A percentile compares a stretch with the other conserved stretches of the same genome.
These are phyloP conservation scores for Epichloe bromicola DNA, from an alignment of 2,329 filamentous ascomycete genomes.

Conservation along the genomic window DNA sequence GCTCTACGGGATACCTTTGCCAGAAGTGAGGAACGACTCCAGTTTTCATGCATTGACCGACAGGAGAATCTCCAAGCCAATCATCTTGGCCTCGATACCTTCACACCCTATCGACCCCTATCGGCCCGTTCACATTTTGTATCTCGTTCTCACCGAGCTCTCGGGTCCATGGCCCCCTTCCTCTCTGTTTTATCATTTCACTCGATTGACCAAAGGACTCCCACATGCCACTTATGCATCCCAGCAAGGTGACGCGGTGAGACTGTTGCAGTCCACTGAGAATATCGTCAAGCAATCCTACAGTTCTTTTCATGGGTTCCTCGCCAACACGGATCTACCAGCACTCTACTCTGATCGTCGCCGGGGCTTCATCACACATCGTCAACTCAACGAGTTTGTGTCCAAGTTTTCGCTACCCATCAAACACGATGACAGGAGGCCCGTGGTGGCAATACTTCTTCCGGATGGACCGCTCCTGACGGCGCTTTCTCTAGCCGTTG, in stretches of 20 bases:
- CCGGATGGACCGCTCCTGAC: conserved; percentile 10
- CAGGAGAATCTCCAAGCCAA: not conserved
- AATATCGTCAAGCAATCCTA: conserved; percentile 2
- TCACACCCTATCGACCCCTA: not conserved
- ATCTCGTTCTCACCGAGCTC: conserved; percentile 4
- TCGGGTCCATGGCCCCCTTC: conserved; percentile 2
- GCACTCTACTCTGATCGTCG: not conserved
- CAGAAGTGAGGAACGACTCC: not conserved
- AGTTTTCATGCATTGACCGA: not conserved
- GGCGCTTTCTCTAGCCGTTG: conserved; percentile 10
- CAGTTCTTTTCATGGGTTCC: not conserved
- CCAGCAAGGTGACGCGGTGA: conserved; percentile 1
- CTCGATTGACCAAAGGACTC: not conserved
- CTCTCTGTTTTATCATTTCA: conserved; percentile 2
- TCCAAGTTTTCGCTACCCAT: not conserved
- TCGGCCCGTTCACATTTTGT: conserved; percentile 4
- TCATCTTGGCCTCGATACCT: conserved; percentile 4
- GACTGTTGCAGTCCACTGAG: conserved; percentile 3
- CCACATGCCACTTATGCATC: not conserved
- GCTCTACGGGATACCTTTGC: not conserved
- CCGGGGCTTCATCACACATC: not conserved
- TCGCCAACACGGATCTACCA: not conserved
- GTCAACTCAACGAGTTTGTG: conserved; percentile 1
- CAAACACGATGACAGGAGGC: not conserved
- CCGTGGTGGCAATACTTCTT: conserved; percentile 7